Conservation (phyloP, 2,329 filamentous ascomycete species). For the Fusarium agapanthi region DNA sequence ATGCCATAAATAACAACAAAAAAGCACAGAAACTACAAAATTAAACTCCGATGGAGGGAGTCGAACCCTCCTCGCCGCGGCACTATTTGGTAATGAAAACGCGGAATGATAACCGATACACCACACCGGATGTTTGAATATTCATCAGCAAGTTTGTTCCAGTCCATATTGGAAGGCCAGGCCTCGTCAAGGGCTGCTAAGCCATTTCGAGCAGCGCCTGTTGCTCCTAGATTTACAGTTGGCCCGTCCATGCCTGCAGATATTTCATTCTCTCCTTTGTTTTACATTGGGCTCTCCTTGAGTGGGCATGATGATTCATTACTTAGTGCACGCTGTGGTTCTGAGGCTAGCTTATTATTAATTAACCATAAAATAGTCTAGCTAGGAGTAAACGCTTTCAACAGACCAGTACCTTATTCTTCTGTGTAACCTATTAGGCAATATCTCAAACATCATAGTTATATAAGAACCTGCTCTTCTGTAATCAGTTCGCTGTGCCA, state of each 20-base stretch:
- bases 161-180: fast-evolving
- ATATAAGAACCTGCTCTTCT: not conserved
- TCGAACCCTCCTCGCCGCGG: slow-evolving; percentile 24
- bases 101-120: slow-evolving; percentile 27
- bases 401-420: not conserved
- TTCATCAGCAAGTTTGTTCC: not conserved
- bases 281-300: too few species aligned
- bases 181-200: not conserved
- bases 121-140: slow-evolving; percentile 7
- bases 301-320: not conserved
- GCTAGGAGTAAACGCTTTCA: fast-evolving
- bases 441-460: not conserved
- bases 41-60: slow-evolving; percentile 13
- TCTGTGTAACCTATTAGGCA: fast-evolving
- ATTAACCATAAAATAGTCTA: fast-evolving
- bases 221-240: not conserved
- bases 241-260: fast-evolving
- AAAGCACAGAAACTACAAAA: not conserved
- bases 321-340: fast-evolving
- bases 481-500: not conserved
- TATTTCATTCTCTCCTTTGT: fast-evolving
- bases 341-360: fast-evolving
- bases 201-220: not conserved
- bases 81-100: slow-evolving; percentile 2
- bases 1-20: not conserved